These are phyloP conservation scores for Pseudogymnoascus sp. DNA, from an alignment of 2,329 filamentous ascomycete genomes.

Conservation along the genomic window DNA sequence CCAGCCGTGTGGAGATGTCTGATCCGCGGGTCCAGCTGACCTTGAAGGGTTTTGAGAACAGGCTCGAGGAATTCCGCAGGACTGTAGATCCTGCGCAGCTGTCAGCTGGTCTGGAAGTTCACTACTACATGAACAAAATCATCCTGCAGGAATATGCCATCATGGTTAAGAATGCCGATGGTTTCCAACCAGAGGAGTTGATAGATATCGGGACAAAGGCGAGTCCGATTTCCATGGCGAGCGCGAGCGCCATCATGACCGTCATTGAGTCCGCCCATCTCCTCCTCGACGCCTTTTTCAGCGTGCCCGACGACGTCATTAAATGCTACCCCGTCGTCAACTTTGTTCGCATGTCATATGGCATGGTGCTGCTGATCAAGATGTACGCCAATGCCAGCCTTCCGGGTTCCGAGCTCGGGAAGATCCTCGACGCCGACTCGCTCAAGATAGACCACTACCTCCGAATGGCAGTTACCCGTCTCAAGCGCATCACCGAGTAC, in stretches of 20 bases:
- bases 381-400: slow-evolving; percentile 51
- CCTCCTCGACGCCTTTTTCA: slow-evolving; percentile 41
- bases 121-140: slow-evolving; percentile 43
- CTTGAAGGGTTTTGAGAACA: slow-evolving; percentile 43
- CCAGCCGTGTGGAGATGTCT: slow-evolving; percentile 37
- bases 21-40: slow-evolving; percentile 45
- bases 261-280: slow-evolving; percentile 43
- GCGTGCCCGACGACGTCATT: slow-evolving; percentile 35
- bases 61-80: slow-evolving; percentile 38
- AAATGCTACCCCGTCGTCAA: slow-evolving; percentile 41
- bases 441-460: slow-evolving; percentile 58
- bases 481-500: slow-evolving; percentile 1
- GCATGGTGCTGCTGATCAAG: slow-evolving; percentile 47
- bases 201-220: slow-evolving; percentile 18
- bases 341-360: slow-evolving; percentile 44
- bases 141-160: slow-evolving; percentile 52
- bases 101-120: slow-evolving; percentile 25
- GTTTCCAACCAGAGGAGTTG: slow-evolving; percentile 32
- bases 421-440: slow-evolving; percentile 55
- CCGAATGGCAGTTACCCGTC: slow-evolving; percentile 51
- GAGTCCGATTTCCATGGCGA: slow-evolving; percentile 35
- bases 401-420: slow-evolving; percentile 55
- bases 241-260: slow-evolving; percentile 39
- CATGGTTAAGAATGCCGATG: slow-evolving; percentile 45
- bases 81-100: slow-evolving; percentile 28